These are phyloP conservation scores for Tranzscheliella williamsii DNA, from an alignment of 1,284 basidiomycete genomes.

Conservation along the genomic window DNA sequence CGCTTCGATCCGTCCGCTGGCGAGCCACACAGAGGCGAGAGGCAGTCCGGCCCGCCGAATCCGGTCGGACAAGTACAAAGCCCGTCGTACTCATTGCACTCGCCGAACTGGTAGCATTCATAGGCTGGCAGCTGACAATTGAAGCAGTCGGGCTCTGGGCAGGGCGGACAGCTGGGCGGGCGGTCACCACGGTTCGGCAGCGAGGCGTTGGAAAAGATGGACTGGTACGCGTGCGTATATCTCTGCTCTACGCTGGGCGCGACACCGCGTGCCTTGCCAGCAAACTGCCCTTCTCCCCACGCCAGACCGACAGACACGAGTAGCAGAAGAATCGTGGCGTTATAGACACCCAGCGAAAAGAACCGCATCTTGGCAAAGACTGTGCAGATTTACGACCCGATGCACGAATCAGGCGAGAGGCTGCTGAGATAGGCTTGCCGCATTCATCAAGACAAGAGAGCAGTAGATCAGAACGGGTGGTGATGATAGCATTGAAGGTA, in stretches of 20 bases:
- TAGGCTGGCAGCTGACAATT: conserved; percentile 51
- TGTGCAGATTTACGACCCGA: no score
- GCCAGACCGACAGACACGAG: no score
- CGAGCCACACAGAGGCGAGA: conserved; percentile 77
- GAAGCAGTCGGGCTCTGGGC: conserved; percentile 47
- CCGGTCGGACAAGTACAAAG: conserved; percentile 87
- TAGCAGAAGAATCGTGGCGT: no score
- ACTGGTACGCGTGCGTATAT: conserved; percentile 15
- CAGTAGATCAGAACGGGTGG: no score
- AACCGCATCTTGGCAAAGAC: no score
- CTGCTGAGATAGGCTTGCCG: no score
- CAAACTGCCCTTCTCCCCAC: no score
- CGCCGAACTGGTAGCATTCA: conserved; percentile 67
- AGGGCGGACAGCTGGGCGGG: conserved; percentile 39
- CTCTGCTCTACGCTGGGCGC: conserved; percentile 8
- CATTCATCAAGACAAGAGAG: no score
- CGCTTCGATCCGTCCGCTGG: conserved; percentile 84
- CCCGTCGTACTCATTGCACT: conserved; percentile 83
- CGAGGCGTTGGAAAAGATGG: conserved; percentile 17
- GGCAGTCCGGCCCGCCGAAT: conserved; percentile 86
- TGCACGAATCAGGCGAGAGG: no score
- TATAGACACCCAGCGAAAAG: no score
- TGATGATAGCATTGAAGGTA: no score
- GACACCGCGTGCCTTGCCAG: conserved; percentile 3
- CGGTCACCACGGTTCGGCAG: neutral